These are phyloP conservation scores for Daldinia sp. DNA, from an alignment of 2,329 filamentous ascomycete genomes.

Conservation along the genomic window DNA sequence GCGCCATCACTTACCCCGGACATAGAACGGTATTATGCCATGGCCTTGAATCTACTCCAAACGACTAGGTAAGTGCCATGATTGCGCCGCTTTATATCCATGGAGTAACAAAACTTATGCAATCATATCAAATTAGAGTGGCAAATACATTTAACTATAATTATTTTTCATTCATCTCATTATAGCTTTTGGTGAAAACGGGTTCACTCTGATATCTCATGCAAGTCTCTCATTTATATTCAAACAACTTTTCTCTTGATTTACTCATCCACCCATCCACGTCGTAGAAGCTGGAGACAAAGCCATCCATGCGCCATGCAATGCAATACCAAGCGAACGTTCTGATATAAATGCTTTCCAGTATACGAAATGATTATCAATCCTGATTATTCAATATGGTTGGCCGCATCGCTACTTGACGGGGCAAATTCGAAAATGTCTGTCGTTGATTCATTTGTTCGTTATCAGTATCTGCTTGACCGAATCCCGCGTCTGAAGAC, in stretches of 20 bases:
- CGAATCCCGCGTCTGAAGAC: constrained; percentile 40
- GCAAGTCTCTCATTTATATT: background rate
- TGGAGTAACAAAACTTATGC: background rate
- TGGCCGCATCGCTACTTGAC: background rate
- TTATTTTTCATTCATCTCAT: background rate
- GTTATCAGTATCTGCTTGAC: constrained; percentile 11
- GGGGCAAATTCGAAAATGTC: background rate
- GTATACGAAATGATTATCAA: background rate
- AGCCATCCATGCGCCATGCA: background rate
- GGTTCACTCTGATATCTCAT: background rate
- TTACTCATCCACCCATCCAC: background rate
- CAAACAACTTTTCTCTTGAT: background rate
- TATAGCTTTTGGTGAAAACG: background rate
- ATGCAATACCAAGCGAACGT: background rate
- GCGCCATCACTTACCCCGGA: no score
- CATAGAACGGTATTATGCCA: no score
- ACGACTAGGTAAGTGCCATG: background rate
- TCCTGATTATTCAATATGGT: background rate
- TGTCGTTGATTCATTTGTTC: background rate
- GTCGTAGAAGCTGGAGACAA: background rate
- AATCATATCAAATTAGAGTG: background rate
- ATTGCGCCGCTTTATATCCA: background rate
- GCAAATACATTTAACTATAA: background rate
- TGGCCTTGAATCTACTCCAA: no score
- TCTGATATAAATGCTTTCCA: background rate